Evolutionary conservation across 2,329 filamentous ascomycete species (phyloP), one percentile per base, ranked within the genome.

Genomic region (Ascochyta lentis): DNA sequence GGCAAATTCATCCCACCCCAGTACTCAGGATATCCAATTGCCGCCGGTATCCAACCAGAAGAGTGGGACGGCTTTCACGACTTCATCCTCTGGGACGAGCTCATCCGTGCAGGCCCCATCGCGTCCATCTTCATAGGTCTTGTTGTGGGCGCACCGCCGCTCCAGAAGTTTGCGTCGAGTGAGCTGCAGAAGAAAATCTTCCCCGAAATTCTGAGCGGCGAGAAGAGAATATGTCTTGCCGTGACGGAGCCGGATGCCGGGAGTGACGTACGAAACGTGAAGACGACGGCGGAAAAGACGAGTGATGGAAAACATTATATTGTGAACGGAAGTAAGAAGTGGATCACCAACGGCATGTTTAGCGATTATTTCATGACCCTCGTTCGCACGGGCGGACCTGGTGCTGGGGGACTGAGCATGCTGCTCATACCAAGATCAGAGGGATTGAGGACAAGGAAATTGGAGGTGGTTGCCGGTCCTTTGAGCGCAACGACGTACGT

Each of bases 1-100:
- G 69, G 69, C 34, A 71, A 71, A 35, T 48, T 63, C 6, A 71
- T 71, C 19, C 69, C 69, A 1, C 43, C 55, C 6, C 60, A 69
- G 35, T 72, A 65, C 64, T 54, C 65, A 15, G 39, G 60, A 22
- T 70, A 70, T 46, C 65, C 65, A 13, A 75, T 77, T 64, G 84
- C 91, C 42, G 78, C 85, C 0, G 86, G 86, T 1, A 69, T 75
- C 41, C 58, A 59, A 4, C 47, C 69, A 6, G 60, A 61, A 27
- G 71, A 75, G 41, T 75, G 73, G 72, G 67, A 76, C 44, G 72
- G 68, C 16, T 76, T 76, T 61, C 74, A 76, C 51, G 73, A 76
- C 58, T 64, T 76, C 31, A 64, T 76, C 27, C 57, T 75, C 8
- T 70, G 68, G 66, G 71, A 76, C 41, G 74, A 76, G 47, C 35